phyloP scores from a whole-genome alignment of 257 asterid species.

The Gardenia jasminoides region DNA sequence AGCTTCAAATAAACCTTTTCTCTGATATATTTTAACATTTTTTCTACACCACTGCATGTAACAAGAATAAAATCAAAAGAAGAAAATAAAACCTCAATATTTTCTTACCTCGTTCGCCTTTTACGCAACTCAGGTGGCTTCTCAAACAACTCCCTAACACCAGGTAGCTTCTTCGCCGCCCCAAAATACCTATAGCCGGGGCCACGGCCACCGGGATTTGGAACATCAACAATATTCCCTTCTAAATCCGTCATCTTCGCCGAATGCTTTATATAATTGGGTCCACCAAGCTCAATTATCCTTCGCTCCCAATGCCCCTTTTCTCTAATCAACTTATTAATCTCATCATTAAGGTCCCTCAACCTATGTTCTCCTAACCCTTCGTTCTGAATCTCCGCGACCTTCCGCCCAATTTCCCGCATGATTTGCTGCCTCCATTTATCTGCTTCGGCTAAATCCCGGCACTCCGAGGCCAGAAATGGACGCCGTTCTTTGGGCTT shows the following conservation, averaged over 20 bases:
- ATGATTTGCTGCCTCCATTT: slow-evolving; percentile 96
- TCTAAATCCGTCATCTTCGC: slow-evolving; percentile 98
- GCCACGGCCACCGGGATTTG: slow-evolving; percentile 95
- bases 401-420: slow-evolving; percentile 94
- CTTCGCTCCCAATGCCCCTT: slow-evolving; percentile 92
- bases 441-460: slow-evolving; percentile 95
- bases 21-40: background rate
- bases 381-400: slow-evolving; percentile 90
- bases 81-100: background rate
- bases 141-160: slow-evolving; percentile 88
- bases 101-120: slow-evolving; percentile 75
- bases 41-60: background rate
- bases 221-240: slow-evolving; percentile 92
- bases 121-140: slow-evolving; percentile 95
- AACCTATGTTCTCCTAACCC: slow-evolving; percentile 90
- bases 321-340: slow-evolving; percentile 87
- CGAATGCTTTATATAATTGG: slow-evolving; percentile 58
- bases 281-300: slow-evolving; percentile 88
- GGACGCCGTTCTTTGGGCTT: slow-evolving; percentile 98
- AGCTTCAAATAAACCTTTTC: too few species aligned
- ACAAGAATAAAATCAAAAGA: background rate
- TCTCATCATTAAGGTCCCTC: slow-evolving; percentile 91
- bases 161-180: slow-evolving; percentile 97
- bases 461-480: slow-evolving; percentile 90
- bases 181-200: slow-evolving; percentile 96